Conservation (phyloP, 768 basidiomycete species). For the Suillus plorans region DNA sequence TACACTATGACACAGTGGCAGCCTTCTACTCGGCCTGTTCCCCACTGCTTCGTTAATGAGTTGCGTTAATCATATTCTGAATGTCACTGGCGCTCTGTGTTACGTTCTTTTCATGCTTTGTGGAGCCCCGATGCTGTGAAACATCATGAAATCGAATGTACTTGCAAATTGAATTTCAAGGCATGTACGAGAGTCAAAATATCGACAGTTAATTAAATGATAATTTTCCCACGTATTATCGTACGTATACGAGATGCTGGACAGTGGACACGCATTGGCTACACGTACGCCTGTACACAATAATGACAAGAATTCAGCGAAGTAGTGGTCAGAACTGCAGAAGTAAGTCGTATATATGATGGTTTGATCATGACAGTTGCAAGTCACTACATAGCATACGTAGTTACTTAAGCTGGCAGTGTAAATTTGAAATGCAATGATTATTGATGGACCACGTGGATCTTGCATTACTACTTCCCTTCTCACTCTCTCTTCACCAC, state of each 20-base stretch:
- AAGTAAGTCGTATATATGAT: neutral
- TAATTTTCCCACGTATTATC: neutral
- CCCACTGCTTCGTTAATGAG: neutral
- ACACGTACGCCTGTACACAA: neutral
- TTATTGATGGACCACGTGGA: neutral
- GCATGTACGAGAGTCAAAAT: neutral
- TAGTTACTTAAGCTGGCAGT: too few species aligned
- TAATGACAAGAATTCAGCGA: neutral
- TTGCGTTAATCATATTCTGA: neutral
- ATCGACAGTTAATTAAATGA: neutral
- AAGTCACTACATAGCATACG: too few species aligned
- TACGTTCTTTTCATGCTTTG: neutral
- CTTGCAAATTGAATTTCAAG: neutral
- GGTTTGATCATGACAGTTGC: neutral
- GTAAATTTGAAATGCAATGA: neutral
- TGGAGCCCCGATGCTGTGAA: neutral
- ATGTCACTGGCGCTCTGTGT: neutral
- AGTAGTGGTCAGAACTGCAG: neutral
- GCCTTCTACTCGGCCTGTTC: neutral
- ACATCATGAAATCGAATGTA: neutral
- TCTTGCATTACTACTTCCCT: neutral
- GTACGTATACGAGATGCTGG: neutral
- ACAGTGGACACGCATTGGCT: neutral
- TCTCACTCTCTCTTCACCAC: neutral
- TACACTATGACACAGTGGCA: neutral